Evolutionary conservation across 2,329 filamentous ascomycete genomes (phyloP), one percentile per base, ranked within the genome.

Genomic region (Trichoderma sp.): DNA sequence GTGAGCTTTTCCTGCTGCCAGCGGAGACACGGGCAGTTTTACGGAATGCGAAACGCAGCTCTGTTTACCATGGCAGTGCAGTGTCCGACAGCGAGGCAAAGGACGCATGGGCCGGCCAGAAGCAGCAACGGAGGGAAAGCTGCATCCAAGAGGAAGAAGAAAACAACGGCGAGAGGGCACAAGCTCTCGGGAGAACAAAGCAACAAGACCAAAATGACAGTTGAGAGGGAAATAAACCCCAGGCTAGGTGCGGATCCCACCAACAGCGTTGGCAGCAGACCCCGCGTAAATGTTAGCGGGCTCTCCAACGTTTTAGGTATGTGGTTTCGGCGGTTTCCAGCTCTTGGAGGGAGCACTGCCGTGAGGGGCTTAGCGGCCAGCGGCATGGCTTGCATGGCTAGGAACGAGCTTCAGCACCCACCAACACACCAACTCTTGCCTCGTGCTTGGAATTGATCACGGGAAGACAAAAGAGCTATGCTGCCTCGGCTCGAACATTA

Each of bases 321-420:
- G 60, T 24, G 60, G 54, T 37, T 51, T 51, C 26, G 64, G 55
- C 34, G 37, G 61, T 30, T 59, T 39, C 63, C 34, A 18, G 7
- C 16, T 7, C 39, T 18, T 18, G 16, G 39, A 32, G n/a, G 43
- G 26, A 46, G 32, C 46, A 55, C 46, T 60, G 32, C 65, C 46
- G 4, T 13, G 58, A 60, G 8, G 49, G 49, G 65, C 8, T 60
- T 68, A 68, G 65, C 46, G 65, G 65, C 30, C 6, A 54, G 18
- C 65, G 55, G 65, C 65, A 59, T 67, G 56, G 65, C 65, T 66
- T 66, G 54, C 64, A 58, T 59, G 34, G 37, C 61, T 66, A 52
- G 52, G 51, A 26, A 30, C 24, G 32, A 34, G 32, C 24, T 65
- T 46, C n/a, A 39, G 30, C 32, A 43, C 39, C 16, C 5, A 18